Evolutionary conservation across 257 asterid species (phyloP), one percentile per base, ranked within the genome.

Genomic region (Mentha longifolia): DNA sequence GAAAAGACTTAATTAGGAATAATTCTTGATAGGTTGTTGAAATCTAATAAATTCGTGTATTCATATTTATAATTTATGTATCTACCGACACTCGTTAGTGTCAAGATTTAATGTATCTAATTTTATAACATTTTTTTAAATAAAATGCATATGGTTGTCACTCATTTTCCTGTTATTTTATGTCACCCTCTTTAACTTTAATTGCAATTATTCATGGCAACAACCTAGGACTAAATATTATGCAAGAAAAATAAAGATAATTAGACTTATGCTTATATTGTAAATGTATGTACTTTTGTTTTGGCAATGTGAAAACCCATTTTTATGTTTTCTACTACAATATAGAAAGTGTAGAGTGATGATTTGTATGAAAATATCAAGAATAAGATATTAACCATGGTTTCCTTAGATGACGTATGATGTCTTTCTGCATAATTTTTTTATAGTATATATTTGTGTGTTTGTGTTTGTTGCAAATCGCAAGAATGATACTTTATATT

Each of bases 31-130:
- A 67, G 30, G 11, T 59, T 25, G 56, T 74, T 74, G 33, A 43
- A 58, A 59, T 22, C 15, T 35, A 69, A 41, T 28, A 57, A 70
- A n/a, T 42, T 70, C 0, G 12, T 42, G 6, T 42, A 42, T 2
- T 17, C 5, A 20, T 31, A 2, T 20, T 31, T 13, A 12, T 37
- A n/a, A n/a, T n/a, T n/a, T n/a, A 45, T 6, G 6, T 41, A 50
- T 17, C 65, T 39, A 57, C 70, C 74, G 79, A 75, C 79, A 75
- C 46, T 75, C 59, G 12, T 65, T 41, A 33, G 9, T 5, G 39
- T 35, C 50, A 33, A 47, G 11, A n/a, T 52, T 35, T 51, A 65
- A 54, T 19, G 25, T 12, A 22, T 52, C 11, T 5, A 22, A 5
- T 20, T 3, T 20, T 22, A 12, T 12, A 33, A 3, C 10, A 11